Percentiles rank a stretch among this genome's conserved stretches.
Evolutionary conservation across 192 early-diverging fungal species (phyloP).

Genomic region (Coemansia reversa): DNA sequence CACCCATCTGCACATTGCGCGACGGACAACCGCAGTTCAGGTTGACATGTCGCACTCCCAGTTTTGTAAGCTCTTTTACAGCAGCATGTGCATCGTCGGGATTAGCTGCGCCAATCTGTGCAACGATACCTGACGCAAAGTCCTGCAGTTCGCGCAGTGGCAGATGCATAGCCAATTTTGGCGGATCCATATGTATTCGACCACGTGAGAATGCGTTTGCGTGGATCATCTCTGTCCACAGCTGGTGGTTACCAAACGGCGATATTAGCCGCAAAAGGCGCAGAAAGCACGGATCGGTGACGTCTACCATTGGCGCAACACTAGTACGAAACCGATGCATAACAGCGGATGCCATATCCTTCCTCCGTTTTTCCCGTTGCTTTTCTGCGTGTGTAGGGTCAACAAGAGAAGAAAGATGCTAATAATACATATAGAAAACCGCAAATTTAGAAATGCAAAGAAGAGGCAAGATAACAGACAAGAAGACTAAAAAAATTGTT

Average conservation of each 20-base stretch:
- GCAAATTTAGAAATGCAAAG: neutral
- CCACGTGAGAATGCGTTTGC: constrained; percentile 49
- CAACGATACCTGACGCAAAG: constrained; percentile 40
- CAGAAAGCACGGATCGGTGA: constrained; percentile 70
- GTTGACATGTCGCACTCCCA: constrained; percentile 66
- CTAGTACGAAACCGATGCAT: constrained; percentile 43
- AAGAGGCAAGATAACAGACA: constrained; percentile 1
- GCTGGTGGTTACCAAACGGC: constrained; percentile 54
- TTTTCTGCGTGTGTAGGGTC: neutral
- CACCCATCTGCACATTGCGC: constrained; percentile 61
- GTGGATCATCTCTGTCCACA: constrained; percentile 78
- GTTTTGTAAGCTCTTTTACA: constrained; percentile 44
- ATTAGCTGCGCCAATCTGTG: constrained; percentile 42
- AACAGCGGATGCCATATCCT: constrained; percentile 13
- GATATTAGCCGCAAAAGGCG: constrained; percentile 67
- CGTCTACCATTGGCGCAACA: constrained; percentile 78
- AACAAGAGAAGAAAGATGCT: neutral
- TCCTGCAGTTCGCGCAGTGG: constrained; percentile 32
- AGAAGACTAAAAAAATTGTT: neutral
- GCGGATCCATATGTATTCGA: constrained; percentile 14
- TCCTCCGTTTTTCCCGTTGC: no score
- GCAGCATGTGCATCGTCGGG: constrained; percentile 34
- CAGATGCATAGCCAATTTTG: constrained; percentile 27
- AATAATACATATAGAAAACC: neutral
- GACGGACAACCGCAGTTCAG: constrained; percentile 76